Percentiles rank a stretch among this genome's conserved stretches.
These are phyloP conservation scores for Cercospora janseana DNA, from an alignment of 2,329 filamentous ascomycete genomes.

Conservation along the genomic window DNA sequence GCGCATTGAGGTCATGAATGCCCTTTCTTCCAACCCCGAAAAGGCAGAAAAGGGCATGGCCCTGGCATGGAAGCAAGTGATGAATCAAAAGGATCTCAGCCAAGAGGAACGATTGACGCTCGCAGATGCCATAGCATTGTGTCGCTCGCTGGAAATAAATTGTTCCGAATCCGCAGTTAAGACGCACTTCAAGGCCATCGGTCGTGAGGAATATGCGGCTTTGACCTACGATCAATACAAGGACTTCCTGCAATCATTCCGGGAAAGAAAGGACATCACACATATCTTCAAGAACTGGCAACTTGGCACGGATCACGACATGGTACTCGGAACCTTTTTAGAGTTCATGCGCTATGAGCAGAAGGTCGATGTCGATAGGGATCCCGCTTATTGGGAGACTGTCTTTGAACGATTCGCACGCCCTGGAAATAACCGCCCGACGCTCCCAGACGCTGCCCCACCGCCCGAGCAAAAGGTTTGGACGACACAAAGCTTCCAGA, in stretches of 20 bases:
- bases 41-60: slow-evolving; percentile 72
- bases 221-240: slow-evolving; percentile 80
- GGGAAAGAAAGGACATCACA: slow-evolving; percentile 77
- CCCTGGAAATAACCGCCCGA: slow-evolving; percentile 38
- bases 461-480: slow-evolving; percentile 58
- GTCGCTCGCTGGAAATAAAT: slow-evolving; percentile 88
- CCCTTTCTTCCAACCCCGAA: slow-evolving; percentile 72
- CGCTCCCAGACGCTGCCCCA: slow-evolving; percentile 45
- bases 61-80: slow-evolving; percentile 72
- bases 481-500: slow-evolving; percentile 74
- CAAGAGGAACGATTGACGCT: slow-evolving; percentile 74
- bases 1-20: slow-evolving; percentile 85
- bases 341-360: slow-evolving; percentile 72
- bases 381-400: slow-evolving; percentile 65
- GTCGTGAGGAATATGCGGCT: slow-evolving; percentile 61
- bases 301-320: slow-evolving; percentile 51
- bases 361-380: slow-evolving; percentile 68
- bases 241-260: slow-evolving; percentile 77
- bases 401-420: slow-evolving; percentile 55
- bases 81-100: slow-evolving; percentile 62
- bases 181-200: slow-evolving; percentile 70
- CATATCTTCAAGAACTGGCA: slow-evolving; percentile 64
- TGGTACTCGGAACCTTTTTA: slow-evolving; percentile 72
- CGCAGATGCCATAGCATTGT: slow-evolving; percentile 75
- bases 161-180: slow-evolving; percentile 72